A percentile compares a stretch with the other conserved stretches of the same genome.
Conservation (phyloP, 2,329 filamentous ascomycete genomes). For the Cladosporium velox region DNA sequence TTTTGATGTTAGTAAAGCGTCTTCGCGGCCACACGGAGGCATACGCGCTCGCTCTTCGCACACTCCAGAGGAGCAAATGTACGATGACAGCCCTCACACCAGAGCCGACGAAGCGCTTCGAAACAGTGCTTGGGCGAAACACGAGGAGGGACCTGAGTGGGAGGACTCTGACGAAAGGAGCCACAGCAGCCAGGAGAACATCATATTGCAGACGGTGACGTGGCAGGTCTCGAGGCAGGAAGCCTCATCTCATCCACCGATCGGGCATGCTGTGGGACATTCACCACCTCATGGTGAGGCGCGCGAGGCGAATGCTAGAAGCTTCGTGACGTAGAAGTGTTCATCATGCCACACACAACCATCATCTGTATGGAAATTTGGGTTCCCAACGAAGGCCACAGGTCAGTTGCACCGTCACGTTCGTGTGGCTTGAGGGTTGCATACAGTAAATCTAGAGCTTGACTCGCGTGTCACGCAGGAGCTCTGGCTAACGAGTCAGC, state of each 20-base stretch:
- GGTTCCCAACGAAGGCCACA: not conserved
- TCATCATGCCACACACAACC: not conserved
- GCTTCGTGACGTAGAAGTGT: not conserved
- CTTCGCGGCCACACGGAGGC: not conserved
- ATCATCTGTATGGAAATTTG: not conserved
- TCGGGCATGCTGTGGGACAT: not conserved
- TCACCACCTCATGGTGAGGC: not conserved
- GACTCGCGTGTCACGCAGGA: not conserved
- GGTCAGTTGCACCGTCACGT: not conserved
- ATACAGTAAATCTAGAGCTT: not conserved
- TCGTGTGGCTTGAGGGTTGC: not conserved
- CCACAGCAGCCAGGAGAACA: conserved; percentile 2
- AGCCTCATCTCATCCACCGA: not conserved
- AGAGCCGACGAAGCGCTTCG: not conserved
- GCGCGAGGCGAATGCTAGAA: not conserved
- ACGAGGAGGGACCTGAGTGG: not conserved
- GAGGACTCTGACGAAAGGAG: conserved; percentile 3
- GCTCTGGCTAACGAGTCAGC: not conserved
- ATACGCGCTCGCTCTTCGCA: not conserved
- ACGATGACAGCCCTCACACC: not conserved
- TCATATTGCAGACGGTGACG: conserved; percentile 19
- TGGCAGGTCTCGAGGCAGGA: conserved; percentile 19
- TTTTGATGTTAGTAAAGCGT: not conserved
- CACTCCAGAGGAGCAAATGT: not conserved
- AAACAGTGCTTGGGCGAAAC: not conserved